Evolutionary conservation across 1,284 basidiomycete species (phyloP).

Genomic region (Quambalaria eucalypti): DNA sequence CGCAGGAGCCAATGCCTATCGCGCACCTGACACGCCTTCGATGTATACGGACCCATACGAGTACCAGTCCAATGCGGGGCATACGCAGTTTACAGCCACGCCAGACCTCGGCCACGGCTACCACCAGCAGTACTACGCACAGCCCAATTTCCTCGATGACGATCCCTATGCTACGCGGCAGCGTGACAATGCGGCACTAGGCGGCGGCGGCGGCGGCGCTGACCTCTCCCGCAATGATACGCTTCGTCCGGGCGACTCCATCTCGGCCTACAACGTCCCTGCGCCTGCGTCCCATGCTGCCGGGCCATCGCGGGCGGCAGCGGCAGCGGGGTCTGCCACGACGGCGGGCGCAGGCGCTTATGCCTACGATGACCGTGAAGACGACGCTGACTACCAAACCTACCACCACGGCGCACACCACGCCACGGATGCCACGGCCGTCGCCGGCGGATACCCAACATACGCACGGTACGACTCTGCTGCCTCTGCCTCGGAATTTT

Average conservation of each 20-base stretch:
- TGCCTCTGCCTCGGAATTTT: constrained; percentile 14
- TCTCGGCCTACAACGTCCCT: constrained; percentile 26
- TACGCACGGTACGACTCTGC: neutral
- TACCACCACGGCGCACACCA: too few relatives aligned
- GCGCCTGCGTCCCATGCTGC: neutral
- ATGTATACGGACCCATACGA: constrained; percentile 34
- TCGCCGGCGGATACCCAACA: neutral
- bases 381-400: neutral
- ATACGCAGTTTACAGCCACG: constrained; percentile 9
- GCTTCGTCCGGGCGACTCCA: constrained; percentile 23
- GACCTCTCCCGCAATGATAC: constrained; percentile 18
- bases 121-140: neutral
- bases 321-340: neutral
- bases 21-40: constrained; percentile 14
- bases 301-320: neutral
- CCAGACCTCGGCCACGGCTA: neutral
- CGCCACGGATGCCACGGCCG: too few relatives aligned
- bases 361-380: neutral
- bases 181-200: constrained; percentile 6
- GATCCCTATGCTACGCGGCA: constrained; percentile 12
- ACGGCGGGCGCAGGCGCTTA: neutral
- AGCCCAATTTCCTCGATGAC: constrained; percentile 10
- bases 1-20: neutral
- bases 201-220: constrained; percentile 7
- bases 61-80: constrained; percentile 3